Evolutionary conservation across 805 yeast genomes (phyloP).

Genomic region (Metschnikowia proteae): DNA sequence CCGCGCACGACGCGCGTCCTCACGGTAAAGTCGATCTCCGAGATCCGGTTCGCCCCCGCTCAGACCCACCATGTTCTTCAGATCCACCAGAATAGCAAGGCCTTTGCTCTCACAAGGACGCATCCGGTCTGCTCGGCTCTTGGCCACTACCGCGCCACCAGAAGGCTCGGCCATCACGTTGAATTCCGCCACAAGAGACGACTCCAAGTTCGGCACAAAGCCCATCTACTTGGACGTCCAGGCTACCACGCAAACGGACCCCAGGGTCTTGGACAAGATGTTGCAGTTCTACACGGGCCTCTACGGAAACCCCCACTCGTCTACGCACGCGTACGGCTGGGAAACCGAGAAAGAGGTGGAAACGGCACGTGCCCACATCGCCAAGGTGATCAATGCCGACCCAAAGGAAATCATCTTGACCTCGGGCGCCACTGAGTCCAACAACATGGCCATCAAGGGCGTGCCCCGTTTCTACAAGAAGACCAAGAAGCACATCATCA

Average conservation of each 20-base stretch:
- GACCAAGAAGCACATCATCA: constrained; percentile 89
- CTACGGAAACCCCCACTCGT: constrained; percentile 96
- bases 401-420: constrained; percentile 96
- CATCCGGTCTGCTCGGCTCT: background rate
- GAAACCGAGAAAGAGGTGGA: constrained; percentile 94
- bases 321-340: constrained; percentile 98
- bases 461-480: constrained; percentile 89
- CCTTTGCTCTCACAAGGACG: background rate
- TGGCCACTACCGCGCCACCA: constrained; percentile 33
- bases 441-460: constrained; percentile 93
- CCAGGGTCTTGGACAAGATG: constrained; percentile 90
- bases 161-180: constrained; percentile 45
- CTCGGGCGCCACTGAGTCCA: constrained; percentile 96
- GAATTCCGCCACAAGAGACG: constrained; percentile 44
- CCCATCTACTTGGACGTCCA: constrained; percentile 97
- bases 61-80: constrained; percentile 1
- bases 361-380: constrained; percentile 76
- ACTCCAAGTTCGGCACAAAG: constrained; percentile 57
- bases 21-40: background rate
- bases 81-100: constrained; percentile 2
- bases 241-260: constrained; percentile 98
- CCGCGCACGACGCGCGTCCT: constrained; percentile 2
- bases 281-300: constrained; percentile 81
- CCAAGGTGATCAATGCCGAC: constrained; percentile 83
- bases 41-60: background rate